phyloP scores from a whole-genome alignment of 108 stramenopile genomes.

The Mediolabrus comicus region DNA sequence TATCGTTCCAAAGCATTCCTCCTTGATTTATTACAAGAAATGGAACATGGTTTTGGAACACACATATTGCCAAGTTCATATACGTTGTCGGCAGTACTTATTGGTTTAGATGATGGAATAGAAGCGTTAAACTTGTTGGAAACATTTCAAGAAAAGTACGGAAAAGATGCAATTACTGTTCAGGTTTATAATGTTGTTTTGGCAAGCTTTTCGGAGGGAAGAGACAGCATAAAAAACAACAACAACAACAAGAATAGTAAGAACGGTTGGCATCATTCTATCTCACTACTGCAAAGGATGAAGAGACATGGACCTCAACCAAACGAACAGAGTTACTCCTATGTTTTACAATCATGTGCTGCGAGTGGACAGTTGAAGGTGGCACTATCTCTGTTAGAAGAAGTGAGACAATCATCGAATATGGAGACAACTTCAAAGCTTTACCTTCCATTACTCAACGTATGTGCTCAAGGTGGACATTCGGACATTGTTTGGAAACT shows the following conservation, averaged over 20 bases:
- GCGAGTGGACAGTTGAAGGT: conserved; percentile 43
- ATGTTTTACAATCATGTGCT: conserved; percentile 51
- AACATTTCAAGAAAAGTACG: conserved; percentile 18
- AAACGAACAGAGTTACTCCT: conserved; percentile 49
- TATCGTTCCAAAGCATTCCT: conserved; percentile 34
- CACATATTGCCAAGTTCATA: conserved; percentile 32
- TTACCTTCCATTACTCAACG: conserved; percentile 38
- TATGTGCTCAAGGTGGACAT: conserved; percentile 44
- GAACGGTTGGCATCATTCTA: conserved; percentile 55
- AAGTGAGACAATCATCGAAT: conserved; percentile 12
- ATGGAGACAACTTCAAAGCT: neutral
- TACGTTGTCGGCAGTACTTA: conserved; percentile 38
- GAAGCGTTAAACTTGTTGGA: conserved; percentile 22
- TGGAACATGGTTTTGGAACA: conserved; percentile 17
- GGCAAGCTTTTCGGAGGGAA: neutral
- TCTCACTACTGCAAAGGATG: conserved; percentile 52
- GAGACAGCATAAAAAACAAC: neutral
- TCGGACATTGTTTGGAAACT: conserved; percentile 25
- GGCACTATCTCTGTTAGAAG: conserved; percentile 49
- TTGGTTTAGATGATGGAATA: conserved; percentile 34
- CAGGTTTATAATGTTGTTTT: conserved; percentile 36
- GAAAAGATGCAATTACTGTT: conserved; percentile 13
- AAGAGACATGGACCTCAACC: conserved; percentile 45
- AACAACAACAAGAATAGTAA: neutral
- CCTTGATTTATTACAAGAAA: conserved; percentile 27